Evolutionary conservation across 2,329 filamentous ascomycete species (phyloP).

Genomic region (Magnaporthiopsis rhizophila): DNA sequence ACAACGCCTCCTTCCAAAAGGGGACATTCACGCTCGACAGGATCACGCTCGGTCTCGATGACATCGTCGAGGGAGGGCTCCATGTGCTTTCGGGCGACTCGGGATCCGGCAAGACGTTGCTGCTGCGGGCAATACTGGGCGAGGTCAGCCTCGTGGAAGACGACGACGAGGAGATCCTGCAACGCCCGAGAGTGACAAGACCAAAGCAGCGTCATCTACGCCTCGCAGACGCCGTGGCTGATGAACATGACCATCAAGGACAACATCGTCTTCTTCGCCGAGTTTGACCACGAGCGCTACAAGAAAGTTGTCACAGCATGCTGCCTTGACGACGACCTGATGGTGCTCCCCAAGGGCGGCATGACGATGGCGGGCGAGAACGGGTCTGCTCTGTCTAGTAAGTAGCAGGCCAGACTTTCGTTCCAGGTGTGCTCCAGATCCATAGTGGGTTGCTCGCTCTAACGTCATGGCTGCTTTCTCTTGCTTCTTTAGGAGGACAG

Average conservation of each 20-base stretch:
- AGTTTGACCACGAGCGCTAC: constrained; percentile 22
- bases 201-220: constrained; percentile 25
- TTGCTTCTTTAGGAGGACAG: constrained; percentile 14
- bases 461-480: neutral
- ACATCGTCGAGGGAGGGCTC: constrained; percentile 45
- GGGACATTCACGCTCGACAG: constrained; percentile 39
- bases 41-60: constrained; percentile 28
- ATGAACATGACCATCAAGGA: constrained; percentile 24
- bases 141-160: constrained; percentile 35
- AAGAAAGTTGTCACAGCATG: constrained; percentile 18
- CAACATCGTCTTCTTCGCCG: constrained; percentile 17
- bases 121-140: constrained; percentile 45
- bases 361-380: constrained; percentile 16
- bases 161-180: constrained; percentile 28
- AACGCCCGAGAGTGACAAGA: constrained; percentile 28
- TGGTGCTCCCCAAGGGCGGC: constrained; percentile 15
- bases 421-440: neutral
- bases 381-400: constrained; percentile 15
- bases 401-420: neutral
- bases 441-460: neutral
- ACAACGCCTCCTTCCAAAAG: constrained; percentile 38
- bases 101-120: constrained; percentile 49
- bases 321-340: constrained; percentile 19
- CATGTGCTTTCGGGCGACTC: constrained; percentile 47
- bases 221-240: constrained; percentile 29